These are phyloP conservation scores for Zygoascus tannicola DNA, from an alignment of 805 yeast genomes.

Conservation along the genomic window DNA sequence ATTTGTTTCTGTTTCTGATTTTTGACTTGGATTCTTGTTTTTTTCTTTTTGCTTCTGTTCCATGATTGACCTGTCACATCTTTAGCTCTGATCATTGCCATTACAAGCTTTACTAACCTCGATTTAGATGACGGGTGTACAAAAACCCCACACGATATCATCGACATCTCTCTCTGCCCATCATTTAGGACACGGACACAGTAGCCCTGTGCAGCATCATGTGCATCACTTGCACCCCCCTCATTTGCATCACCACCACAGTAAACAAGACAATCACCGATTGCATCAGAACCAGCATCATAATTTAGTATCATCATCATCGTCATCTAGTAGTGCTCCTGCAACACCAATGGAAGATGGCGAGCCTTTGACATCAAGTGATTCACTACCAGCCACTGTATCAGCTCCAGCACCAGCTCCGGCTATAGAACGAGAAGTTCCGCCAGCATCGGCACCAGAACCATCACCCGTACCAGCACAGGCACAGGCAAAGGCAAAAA, in stretches of 20 bases:
- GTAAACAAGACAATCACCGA: slow-evolving; percentile 2
- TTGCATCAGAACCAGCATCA: neutral
- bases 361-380: too few relatives aligned
- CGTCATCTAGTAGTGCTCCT: too few relatives aligned
- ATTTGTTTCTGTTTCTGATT: too few relatives aligned
- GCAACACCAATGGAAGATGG: too few relatives aligned
- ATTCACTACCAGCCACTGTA: too few relatives aligned
- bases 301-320: neutral
- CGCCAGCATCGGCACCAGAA: neutral
- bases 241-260: slow-evolving; percentile 1
- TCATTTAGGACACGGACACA: neutral
- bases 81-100: too few relatives aligned
- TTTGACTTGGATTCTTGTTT: too few relatives aligned
- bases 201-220: neutral
- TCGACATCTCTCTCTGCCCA: neutral
- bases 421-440: neutral
- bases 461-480: too few relatives aligned
- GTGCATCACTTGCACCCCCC: slow-evolving; percentile 1
- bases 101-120: too few relatives aligned
- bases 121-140: neutral
- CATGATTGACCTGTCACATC: too few relatives aligned
- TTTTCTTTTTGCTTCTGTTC: too few relatives aligned
- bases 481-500: neutral
- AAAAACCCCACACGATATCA: neutral
- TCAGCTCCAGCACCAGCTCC: neutral